Evolutionary conservation across 1,284 basidiomycete genomes (phyloP).

Genomic region (Abortiporus biennis): DNA sequence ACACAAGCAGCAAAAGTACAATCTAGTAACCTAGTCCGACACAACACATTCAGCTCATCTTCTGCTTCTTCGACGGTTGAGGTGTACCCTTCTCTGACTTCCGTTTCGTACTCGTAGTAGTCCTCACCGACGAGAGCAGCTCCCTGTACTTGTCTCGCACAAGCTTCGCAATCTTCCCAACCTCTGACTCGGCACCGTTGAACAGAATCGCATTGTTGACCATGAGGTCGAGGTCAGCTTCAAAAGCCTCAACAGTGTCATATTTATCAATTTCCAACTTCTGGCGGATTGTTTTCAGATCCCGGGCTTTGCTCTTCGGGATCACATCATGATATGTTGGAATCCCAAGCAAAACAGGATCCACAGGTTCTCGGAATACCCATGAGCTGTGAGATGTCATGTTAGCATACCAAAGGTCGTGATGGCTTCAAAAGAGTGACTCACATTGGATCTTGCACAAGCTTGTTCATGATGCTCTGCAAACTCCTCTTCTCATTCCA

Average conservation of each 20-base stretch:
- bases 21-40: too few relatives aligned
- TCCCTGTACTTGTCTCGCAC: conserved; percentile 48
- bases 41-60: conserved; percentile 32
- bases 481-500: conserved; percentile 81
- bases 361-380: conserved; percentile 84
- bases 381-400: conserved; percentile 43
- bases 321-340: conserved; percentile 84
- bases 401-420: conserved; percentile 4
- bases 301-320: conserved; percentile 80
- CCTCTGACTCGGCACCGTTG: conserved; percentile 77
- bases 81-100: conserved; percentile 58
- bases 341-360: conserved; percentile 70
- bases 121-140: conserved; percentile 41
- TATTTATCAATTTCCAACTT: conserved; percentile 85
- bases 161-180: conserved; percentile 53
- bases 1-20: too few relatives aligned
- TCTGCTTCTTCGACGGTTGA: conserved; percentile 65
- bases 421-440: conserved; percentile 29
- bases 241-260: conserved; percentile 69
- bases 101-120: conserved; percentile 49
- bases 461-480: conserved; percentile 62
- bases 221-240: conserved; percentile 84
- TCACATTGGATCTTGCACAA: conserved; percentile 70
- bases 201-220: conserved; percentile 80
- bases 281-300: conserved; percentile 76